Evolutionary conservation across 495 filamentous ascomycete species (phyloP).

Genomic region (Penicillium angulare): DNA sequence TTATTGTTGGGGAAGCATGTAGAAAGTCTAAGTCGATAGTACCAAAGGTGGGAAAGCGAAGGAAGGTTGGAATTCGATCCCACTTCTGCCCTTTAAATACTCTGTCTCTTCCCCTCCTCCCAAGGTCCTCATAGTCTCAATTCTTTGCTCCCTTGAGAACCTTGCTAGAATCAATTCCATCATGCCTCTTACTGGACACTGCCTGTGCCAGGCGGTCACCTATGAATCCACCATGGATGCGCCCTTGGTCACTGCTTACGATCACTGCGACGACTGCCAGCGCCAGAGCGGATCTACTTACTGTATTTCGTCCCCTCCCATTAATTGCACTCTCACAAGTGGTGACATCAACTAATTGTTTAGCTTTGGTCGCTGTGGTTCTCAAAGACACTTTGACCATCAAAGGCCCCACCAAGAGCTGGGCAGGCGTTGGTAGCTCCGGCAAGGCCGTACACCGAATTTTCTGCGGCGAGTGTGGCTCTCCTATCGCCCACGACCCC

Average conservation of each 20-base stretch:
- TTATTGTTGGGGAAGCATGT: constrained; percentile 1
- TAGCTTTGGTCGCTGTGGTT: constrained; percentile 64
- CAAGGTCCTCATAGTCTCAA: constrained; percentile 10
- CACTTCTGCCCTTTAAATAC: constrained; percentile 33
- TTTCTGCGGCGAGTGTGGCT: constrained; percentile 69
- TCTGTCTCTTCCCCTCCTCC: background rate
- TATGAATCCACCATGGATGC: constrained; percentile 56
- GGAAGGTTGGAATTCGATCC: background rate
- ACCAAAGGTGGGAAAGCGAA: too few species aligned
- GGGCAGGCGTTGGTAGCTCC: constrained; percentile 50
- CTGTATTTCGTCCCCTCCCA: constrained; percentile 44
- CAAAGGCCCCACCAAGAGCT: constrained; percentile 64
- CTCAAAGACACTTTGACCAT: constrained; percentile 60
- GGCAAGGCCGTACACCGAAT: constrained; percentile 61
- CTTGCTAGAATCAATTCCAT: constrained; percentile 25
- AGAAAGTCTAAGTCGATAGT: background rate
- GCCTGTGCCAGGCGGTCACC: constrained; percentile 67
- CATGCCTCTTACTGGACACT: constrained; percentile 68
- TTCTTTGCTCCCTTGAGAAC: constrained; percentile 1
- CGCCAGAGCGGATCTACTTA: constrained; percentile 67
- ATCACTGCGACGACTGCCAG: constrained; percentile 73
- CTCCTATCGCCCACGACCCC: constrained; percentile 67
- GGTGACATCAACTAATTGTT: background rate
- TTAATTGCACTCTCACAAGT: background rate
- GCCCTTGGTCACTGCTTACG: constrained; percentile 58